Evolutionary conservation across 257 asterid species (phyloP), one percentile per base, ranked within the genome.

Genomic region (Handroanthus guayacan): DNA sequence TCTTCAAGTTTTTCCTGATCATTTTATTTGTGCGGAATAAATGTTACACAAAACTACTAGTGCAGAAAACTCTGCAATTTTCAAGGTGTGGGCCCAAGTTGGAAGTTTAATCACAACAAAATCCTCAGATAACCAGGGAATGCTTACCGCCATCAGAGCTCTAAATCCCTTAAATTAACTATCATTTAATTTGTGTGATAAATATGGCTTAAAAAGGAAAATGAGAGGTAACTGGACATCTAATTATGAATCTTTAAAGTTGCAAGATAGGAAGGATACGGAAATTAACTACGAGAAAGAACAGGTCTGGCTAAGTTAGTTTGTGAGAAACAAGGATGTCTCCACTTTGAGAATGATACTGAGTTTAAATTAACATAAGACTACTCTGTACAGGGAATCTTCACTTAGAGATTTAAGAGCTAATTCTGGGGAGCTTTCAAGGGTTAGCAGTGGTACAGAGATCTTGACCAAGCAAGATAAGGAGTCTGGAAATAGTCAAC

Each of bases 381-480:
- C 77, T 76, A 61, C 63, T 82, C 86, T 78, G 39, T 60, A 60
- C 84, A 90, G 97, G 88, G 99, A 94, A 20, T 80, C 97, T 77
- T 80, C 95, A 74, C 88, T 88, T 71, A 84, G 95, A 77, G 97
- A 94, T 75, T 63, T 92, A 84, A 87, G 96, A 78, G 81, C 94
- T 51, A 84, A 66, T 73, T 87, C 99, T 36, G 94, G 78, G 64
- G 98, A 92, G 36, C 82, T 88, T 67, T 78, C 90, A 63, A 95
- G 92, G 91, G 82, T 86, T 81, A 83, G 76, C 77, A 78, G 84
- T 72, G 78, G 78, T 79, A 61, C 78, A 61, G 96, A 89, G 62
- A 70, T 86, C 74, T 71, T 85, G 78, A 74, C 60, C 56, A 92
- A 90, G 79, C 96, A 83, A 85, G 95, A 83, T 34, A 87, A 76